Base-by-base conservation (phyloP, 192 early-diverging fungal species). In the Backusella parvicylindrica region DNA sequence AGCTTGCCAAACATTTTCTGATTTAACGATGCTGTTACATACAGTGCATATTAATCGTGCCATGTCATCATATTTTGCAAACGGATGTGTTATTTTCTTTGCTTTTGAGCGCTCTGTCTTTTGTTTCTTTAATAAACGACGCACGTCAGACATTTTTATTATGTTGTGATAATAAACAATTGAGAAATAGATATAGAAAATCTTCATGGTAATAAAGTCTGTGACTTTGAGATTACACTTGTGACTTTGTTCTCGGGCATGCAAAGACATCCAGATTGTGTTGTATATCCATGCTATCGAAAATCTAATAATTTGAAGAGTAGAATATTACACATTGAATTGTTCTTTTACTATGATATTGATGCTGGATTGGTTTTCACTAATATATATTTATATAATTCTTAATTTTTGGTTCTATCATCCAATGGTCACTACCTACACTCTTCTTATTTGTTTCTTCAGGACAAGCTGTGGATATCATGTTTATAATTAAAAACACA, bases 61-160 rank as follows among this genome's bases (percentile, higher is more conserved):
- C 30, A 76, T 74, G 15, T 77, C 77, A 77, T 87, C 86, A 63
- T 87, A 87, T 72, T 85, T 85, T 6, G 86, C 86, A 26, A 85
- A 73, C 1, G 84, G 84, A 64, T 87, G 86, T 41, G 79, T 77
- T 12, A 87, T 60, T 18, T 77, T 79, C 40, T 84, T 82, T 30
- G 67, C 18, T 56, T 68, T 60, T 16, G 70, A 43, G 21, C 80
- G 36, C 38, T 79, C 68, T 60, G 73, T 38, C 32, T 71, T 64
- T 31, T 78, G 64, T 67, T 79, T 65, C 28, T 78, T 79, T 28
- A 83, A 77, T 56, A 83, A 41, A 12, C 73, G 64, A 26, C 81
- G 77, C 16, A 79, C 75, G 64, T 83, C 77, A 28, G 53, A 28
- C 53, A 60, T 60, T 28, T 60, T 28, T 28, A 60, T 15, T 50